These are phyloP conservation scores for Malus asiatica DNA, from an alignment of 306 rosid genomes.

Conservation along the genomic window DNA sequence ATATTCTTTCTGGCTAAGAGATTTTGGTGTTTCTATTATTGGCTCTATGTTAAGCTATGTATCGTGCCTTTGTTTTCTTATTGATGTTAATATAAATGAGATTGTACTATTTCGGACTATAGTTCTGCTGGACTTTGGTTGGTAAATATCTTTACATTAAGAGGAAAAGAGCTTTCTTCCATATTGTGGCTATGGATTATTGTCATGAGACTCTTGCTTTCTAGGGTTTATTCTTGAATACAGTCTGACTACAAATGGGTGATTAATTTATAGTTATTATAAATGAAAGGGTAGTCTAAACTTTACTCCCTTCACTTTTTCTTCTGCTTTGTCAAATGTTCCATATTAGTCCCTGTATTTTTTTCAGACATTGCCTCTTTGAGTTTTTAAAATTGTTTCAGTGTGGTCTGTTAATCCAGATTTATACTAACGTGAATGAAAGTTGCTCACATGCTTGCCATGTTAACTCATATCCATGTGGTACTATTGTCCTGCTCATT, in stretches of 20 bases:
- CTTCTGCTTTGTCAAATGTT: not conserved
- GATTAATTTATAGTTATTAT: too few relatives aligned
- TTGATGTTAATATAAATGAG: too few relatives aligned
- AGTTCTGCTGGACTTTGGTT: too few relatives aligned
- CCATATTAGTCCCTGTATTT: not conserved
- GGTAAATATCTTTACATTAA: too few relatives aligned
- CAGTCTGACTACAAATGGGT: too few relatives aligned
- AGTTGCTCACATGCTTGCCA: not conserved
- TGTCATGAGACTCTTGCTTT: too few relatives aligned
- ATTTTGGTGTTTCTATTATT: not conserved
- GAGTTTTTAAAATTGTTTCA: not conserved
- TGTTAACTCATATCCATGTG: not conserved
- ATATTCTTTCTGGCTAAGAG: not conserved
- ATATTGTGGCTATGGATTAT: too few relatives aligned
- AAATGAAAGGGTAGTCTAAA: not conserved
- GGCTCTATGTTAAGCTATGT: not conserved
- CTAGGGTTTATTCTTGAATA: too few relatives aligned
- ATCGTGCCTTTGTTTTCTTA: not conserved
- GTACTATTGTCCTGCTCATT: not conserved
- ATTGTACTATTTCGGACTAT: too few relatives aligned
- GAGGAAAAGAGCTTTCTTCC: too few relatives aligned
- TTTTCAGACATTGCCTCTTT: not conserved
- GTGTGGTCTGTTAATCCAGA: not conserved
- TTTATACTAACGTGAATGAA: too few relatives aligned
- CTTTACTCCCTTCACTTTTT: not conserved